Evolutionary conservation across 331 rosid genomes (phyloP), one percentile per base, ranked within the genome.

Genomic region (Acacia pycnantha): DNA sequence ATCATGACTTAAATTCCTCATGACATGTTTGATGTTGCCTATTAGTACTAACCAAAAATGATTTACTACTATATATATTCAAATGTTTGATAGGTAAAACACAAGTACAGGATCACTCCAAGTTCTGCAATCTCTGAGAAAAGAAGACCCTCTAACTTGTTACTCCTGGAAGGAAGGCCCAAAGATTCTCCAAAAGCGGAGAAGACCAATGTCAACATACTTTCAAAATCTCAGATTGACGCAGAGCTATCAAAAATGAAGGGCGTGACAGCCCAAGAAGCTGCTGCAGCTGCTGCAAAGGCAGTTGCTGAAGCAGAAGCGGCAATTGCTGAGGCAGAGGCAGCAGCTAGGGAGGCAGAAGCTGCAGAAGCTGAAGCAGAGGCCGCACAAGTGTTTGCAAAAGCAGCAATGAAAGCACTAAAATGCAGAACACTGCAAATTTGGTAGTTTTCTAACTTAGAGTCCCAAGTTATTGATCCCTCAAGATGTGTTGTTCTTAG

Each of bases 281-380:
- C 88, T 12, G 97, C 97, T 37, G 90, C 90, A 15, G 97, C 98
- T 5, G 98, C 97, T 62, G 97, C 98, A 10, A 88, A 78, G 85
- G 98, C 98, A 48, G 97, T 92, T 64, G 98, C 97, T 33, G 98
- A 90, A 81, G 98, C 98, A 58, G 98, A 94, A 90, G 91, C 85
- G 69, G 97, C 98, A 84, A 94, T 94, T 64, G 93, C 92, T 43
- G 92, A 87, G 86, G 98, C 98, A 16, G 97, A 94, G 86, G 88
- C 87, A 83, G 98, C 98, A 74, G 98, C 97, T 72, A 90, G 88
- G 85, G 97, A 94, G 81, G 98, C 98, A 43, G 98, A 94, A 82
- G 90, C 87, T 19, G 97, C 97, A 33, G 98, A 94, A 89, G 97
- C 94, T 6, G 98, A 94, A 86, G 98, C 98, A 18, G 97, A 92